Conservation (phyloP, 202 grass and related monocot genomes). For the Eragrostis tef region DNA sequence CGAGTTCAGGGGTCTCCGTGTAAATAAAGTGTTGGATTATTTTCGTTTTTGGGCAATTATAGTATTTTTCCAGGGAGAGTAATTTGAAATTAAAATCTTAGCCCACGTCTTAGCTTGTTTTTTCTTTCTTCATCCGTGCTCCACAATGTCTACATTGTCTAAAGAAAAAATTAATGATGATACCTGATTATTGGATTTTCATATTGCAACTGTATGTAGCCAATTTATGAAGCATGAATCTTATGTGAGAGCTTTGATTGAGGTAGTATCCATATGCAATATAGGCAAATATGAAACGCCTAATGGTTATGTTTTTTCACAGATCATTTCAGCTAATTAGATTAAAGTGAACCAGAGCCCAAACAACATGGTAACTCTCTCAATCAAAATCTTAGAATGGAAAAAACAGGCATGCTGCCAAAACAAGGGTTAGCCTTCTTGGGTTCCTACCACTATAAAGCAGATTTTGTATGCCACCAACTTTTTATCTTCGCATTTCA, state of each 20-base stretch:
- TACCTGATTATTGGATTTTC: too few species aligned
- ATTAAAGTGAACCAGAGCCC: background rate
- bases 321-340: background rate
- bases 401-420: background rate
- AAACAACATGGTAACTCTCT: background rate
- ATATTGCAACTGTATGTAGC: too few species aligned
- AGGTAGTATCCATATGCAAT: background rate
- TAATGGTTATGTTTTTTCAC: background rate
- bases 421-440: background rate
- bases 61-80: background rate
- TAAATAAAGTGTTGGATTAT: background rate
- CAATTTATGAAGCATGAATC: too few species aligned
- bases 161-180: too few species aligned
- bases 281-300: background rate
- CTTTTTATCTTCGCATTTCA: constrained; percentile 22
- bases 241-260: too few species aligned
- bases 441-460: background rate
- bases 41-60: background rate
- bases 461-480: background rate
- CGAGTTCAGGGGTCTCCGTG: background rate
- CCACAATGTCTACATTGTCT: too few species aligned
- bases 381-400: background rate
- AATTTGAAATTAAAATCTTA: background rate
- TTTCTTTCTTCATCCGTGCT: too few species aligned
- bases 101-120: background rate